Percentiles rank a stretch among this genome's conserved stretches.
Evolutionary conservation across 2,329 filamentous ascomycete genomes (phyloP).

Genomic region (Sporothrix brasiliensis): DNA sequence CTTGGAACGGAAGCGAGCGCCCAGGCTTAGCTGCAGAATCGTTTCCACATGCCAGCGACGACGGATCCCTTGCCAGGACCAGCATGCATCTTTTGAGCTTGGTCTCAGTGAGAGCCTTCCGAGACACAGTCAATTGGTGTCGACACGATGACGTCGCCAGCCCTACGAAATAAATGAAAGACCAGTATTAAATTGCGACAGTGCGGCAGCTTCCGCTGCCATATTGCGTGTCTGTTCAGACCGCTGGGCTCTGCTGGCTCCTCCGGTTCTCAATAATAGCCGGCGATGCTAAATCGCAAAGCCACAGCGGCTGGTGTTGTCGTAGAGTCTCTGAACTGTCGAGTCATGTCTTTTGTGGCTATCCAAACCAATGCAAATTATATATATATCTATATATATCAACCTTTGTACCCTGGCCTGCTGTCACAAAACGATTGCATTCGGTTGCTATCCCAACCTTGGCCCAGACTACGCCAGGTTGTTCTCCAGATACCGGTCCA

Average conservation of each 20-base stretch:
- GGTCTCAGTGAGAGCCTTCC: background rate
- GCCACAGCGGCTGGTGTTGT: background rate
- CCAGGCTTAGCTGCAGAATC: conserved; percentile 16
- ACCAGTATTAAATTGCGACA: too few relatives aligned
- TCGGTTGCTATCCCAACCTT: too few relatives aligned
- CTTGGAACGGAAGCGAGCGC: background rate
- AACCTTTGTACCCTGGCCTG: background rate
- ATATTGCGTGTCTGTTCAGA: background rate
- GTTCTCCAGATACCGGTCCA: conserved; percentile 48
- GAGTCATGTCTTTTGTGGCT: background rate
- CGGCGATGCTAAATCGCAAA: background rate
- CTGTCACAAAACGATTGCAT: background rate
- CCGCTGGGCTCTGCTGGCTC: background rate
- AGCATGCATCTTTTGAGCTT: background rate
- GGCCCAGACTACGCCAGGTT: conserved; percentile 36
- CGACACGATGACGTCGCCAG: conserved; percentile 9
- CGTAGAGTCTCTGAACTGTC: background rate
- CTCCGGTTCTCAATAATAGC: background rate
- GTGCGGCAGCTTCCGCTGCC: conserved; percentile 14
- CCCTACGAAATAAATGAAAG: background rate
- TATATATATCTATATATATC: background rate
- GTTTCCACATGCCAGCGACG: background rate
- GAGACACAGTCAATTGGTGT: background rate
- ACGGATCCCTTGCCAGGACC: background rate
- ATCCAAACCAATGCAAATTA: background rate